These are phyloP conservation scores for Grifola frondosa DNA, from an alignment of 1,284 basidiomycete genomes.

Conservation along the genomic window DNA sequence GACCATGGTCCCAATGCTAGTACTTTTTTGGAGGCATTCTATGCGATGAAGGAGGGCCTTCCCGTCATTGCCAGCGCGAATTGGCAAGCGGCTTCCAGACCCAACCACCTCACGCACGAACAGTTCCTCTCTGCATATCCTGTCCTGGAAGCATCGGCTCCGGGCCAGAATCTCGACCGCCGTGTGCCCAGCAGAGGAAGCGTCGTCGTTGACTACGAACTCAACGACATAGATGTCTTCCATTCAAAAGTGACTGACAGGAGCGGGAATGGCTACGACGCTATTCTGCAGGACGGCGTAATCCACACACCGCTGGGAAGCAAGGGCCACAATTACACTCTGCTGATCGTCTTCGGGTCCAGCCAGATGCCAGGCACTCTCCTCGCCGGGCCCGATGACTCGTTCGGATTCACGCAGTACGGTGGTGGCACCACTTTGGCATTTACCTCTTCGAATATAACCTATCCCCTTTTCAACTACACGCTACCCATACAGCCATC, in stretches of 20 bases:
- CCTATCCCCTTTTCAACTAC: constrained; percentile 24
- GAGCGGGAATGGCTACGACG: constrained; percentile 28
- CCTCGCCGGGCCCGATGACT: constrained; percentile 25
- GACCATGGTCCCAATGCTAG: constrained; percentile 28
- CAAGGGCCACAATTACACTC: constrained; percentile 36
- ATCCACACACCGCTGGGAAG: constrained; percentile 32
- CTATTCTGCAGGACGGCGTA: constrained; percentile 10
- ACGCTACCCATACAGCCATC: constrained; percentile 9
- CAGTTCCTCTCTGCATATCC: constrained; percentile 23
- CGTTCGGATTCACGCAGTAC: constrained; percentile 15
- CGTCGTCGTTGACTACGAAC: constrained; percentile 19
- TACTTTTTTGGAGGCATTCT: constrained; percentile 27
- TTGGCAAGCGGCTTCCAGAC: constrained; percentile 24
- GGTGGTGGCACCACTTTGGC: constrained; percentile 20
- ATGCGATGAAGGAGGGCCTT: constrained; percentile 24
- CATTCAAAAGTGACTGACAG: constrained; percentile 16
- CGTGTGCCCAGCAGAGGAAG: constrained; percentile 17
- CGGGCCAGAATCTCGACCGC: constrained; percentile 27
- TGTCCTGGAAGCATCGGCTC: constrained; percentile 21
- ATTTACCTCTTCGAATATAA: constrained; percentile 26
- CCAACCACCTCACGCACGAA: constrained; percentile 24
- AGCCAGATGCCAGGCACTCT: constrained; percentile 13
- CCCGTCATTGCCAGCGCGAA: constrained; percentile 25
- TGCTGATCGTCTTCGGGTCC: constrained; percentile 24
- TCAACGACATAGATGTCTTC: no score